Base-by-base conservation (phyloP, 225 moss, liverwort and hornwort genomes). In the Sphagnum contortum region DNA sequence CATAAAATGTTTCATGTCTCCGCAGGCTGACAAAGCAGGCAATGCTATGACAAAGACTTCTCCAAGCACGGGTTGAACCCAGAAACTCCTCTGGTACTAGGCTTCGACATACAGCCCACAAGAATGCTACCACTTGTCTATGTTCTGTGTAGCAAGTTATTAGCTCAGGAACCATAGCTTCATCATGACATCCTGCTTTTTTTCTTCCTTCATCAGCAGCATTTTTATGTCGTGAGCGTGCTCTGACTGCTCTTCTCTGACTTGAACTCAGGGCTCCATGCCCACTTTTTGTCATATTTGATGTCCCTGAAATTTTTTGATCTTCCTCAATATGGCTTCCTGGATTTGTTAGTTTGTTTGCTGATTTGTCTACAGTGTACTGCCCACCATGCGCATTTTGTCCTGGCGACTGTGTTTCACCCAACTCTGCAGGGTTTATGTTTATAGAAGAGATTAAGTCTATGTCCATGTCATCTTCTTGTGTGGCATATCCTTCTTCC, bases 41-140 rank as follows among this genome's bases (percentile, higher is more conserved):
- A 68, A 98, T 87, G 60, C 85, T 90, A 65, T 88, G 83, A 56
- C 90, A 80, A 54, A 98, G 84, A 12, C 70, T 75, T 71, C 96
- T 91, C 81, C 85, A 87, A 68, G 82, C 81, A 61, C 73, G 59
- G 8, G 74, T 55, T 47, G 80, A 74, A 59, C 90, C 87, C 54
- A 92, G 80, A 78, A 92, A 85, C 46, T 85, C 81, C 55, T 80
- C 66, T 5, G 96, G 96, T 69, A 91, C 61, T 49, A 92, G 69
- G 71, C 83, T 89, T 64, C 92, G 88, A 78, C 90, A 92, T 48
- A 86, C 89, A 62, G 92, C 87, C 90, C 90, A 98, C 56, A 92
- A 64, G 64, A 98, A 98, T 62, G 78, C 87, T 57, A 91, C 90
- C 47, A 98, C 92, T 70, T 85, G 74, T 64, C 73, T 77, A 72